Evolutionary conservation across 108 stramenopile genomes (phyloP).

Genomic region (Fistulifera solaris): DNA sequence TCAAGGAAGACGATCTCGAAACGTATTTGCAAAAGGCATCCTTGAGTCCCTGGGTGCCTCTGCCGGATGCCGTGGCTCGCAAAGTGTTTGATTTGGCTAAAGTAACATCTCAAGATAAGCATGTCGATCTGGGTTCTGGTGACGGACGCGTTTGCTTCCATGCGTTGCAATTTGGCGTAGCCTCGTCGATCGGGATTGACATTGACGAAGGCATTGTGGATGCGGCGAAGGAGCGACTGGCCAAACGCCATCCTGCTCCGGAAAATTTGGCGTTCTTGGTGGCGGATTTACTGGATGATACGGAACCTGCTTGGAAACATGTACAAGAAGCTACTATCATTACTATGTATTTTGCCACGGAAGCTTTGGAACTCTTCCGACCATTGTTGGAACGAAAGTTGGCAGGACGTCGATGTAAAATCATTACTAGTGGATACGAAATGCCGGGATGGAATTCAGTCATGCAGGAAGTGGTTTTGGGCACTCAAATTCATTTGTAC

Average conservation of each 20-base stretch:
- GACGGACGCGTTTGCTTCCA: conserved; percentile 78
- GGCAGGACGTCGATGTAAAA: conserved; percentile 30
- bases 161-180: conserved; percentile 44
- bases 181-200: conserved; percentile 58
- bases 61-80: conserved; percentile 60
- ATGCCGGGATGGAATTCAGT: conserved; percentile 67
- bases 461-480: conserved; percentile 63
- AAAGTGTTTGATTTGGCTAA: conserved; percentile 65
- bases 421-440: conserved; percentile 68
- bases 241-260: conserved; percentile 33
- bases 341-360: conserved; percentile 77
- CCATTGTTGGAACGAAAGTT: conserved; percentile 53
- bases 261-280: conserved; percentile 48
- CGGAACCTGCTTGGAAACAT: conserved; percentile 12
- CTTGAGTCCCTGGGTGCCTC: conserved; percentile 75
- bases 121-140: conserved; percentile 79
- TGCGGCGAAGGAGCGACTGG: conserved; percentile 31
- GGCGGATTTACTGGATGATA: conserved; percentile 46
- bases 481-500: conserved; percentile 66
- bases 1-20: conserved; percentile 19
- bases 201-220: conserved; percentile 64
- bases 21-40: conserved; percentile 59
- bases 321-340: conserved; percentile 52
- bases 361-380: conserved; percentile 46
- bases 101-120: conserved; percentile 34